Percentiles rank a stretch among this genome's conserved stretches.
Evolutionary conservation across 495 filamentous ascomycete genomes (phyloP).

Genomic region (Neurospora sp.): DNA sequence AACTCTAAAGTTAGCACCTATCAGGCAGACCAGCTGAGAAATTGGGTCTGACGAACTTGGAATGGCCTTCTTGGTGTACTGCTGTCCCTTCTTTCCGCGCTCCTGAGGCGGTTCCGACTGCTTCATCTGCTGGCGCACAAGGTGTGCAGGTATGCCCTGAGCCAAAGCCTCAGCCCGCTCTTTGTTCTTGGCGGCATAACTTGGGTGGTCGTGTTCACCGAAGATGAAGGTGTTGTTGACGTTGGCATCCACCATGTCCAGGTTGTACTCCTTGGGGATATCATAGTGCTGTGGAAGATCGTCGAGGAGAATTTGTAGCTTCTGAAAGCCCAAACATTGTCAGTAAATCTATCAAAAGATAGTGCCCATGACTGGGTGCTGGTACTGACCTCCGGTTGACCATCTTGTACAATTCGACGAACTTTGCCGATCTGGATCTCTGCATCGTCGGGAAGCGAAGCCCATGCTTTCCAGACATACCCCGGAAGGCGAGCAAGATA

Average conservation of each 20-base stretch:
- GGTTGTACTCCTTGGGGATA: slow-evolving; percentile 73
- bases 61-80: slow-evolving; percentile 67
- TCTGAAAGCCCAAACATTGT: slow-evolving; percentile 18
- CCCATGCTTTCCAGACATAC: slow-evolving; percentile 65
- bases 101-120: slow-evolving; percentile 29
- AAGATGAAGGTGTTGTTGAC: slow-evolving; percentile 80
- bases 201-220: slow-evolving; percentile 81
- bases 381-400: background rate
- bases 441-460: slow-evolving; percentile 39
- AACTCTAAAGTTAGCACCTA: slow-evolving; percentile 1
- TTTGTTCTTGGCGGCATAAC: slow-evolving; percentile 53
- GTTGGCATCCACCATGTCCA: slow-evolving; percentile 53
- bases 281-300: slow-evolving; percentile 49
- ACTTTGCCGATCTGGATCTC: slow-evolving; percentile 66
- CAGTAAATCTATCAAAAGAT: background rate
- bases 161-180: slow-evolving; percentile 37
- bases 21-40: background rate
- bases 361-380: background rate
- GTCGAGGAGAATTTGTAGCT: slow-evolving; percentile 32
- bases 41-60: slow-evolving; percentile 53
- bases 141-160: slow-evolving; percentile 39
- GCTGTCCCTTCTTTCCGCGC: slow-evolving; percentile 52
- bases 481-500: slow-evolving; percentile 71
- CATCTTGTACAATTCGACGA: slow-evolving; percentile 27
- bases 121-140: slow-evolving; percentile 32